Percentiles rank a stretch among this genome's conserved stretches.
Evolutionary conservation across 2,329 filamentous ascomycete genomes (phyloP).

Genomic region (Myriosclerotinia curreyana): DNA sequence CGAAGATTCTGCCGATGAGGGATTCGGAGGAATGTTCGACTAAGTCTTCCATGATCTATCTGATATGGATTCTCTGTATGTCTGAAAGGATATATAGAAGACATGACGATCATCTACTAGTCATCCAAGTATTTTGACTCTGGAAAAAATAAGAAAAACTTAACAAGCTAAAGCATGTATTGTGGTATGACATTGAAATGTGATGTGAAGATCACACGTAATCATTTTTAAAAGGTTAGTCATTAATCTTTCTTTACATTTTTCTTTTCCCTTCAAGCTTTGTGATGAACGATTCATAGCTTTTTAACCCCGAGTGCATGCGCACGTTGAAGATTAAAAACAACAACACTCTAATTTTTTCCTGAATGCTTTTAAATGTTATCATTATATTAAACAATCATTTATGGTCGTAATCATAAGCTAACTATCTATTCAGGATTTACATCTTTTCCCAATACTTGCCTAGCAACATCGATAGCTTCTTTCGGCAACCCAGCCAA

Average conservation of each 20-base stretch:
- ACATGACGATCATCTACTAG: slow-evolving; percentile 31
- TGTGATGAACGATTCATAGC: slow-evolving; percentile 41
- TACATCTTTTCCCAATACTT: slow-evolving; percentile 32
- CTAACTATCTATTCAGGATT: slow-evolving; percentile 55
- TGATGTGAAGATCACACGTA: slow-evolving; percentile 21
- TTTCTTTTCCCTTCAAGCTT: slow-evolving; percentile 25
- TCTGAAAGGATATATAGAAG: slow-evolving; percentile 25
- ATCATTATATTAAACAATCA: slow-evolving; percentile 47
- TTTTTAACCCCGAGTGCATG: slow-evolving; percentile 43
- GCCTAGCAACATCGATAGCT: slow-evolving; percentile 63
- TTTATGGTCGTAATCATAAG: slow-evolving; percentile 34
- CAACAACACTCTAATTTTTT: slow-evolving; percentile 45
- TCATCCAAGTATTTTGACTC: slow-evolving; percentile 33
- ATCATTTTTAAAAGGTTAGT: slow-evolving; percentile 31
- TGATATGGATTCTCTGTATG: slow-evolving; percentile 30
- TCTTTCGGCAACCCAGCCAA: slow-evolving; percentile 76
- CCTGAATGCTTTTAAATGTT: slow-evolving; percentile 36
- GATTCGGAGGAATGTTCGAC: slow-evolving; percentile 79
- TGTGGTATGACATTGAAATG: slow-evolving; percentile 21
- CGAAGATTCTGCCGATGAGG: slow-evolving; percentile 58
- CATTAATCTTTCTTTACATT: slow-evolving; percentile 23
- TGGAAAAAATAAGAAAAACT: slow-evolving; percentile 29
- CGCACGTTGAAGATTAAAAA: slow-evolving; percentile 42
- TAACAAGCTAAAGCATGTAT: slow-evolving; percentile 24
- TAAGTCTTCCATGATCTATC: slow-evolving; percentile 42